Base-by-base conservation (phyloP, 176 grass and related monocot genomes). In the Aegilops tauschii region DNA sequence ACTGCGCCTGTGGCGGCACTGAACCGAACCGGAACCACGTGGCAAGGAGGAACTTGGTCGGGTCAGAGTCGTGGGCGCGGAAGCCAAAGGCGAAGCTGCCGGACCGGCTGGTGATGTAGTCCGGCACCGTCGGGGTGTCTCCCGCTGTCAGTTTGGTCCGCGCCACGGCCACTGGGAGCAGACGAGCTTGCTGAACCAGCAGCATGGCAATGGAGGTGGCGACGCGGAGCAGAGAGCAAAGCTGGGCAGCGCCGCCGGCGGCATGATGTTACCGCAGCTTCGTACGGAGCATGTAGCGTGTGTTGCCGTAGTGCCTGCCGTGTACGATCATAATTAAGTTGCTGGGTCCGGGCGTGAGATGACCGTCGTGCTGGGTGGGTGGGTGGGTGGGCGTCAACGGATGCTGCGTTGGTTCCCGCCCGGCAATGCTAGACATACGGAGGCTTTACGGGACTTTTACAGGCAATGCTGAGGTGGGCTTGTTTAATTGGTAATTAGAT, bases 31-130 rank as follows among this genome's bases (percentile, higher is more conserved):
- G 29, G 14, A 88, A 88, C 86, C 86, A 83, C 1, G 64, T 49
- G 50, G 63, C 86, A 12, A 88, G 80, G 34, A 88, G 8, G 35
- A 78, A 83, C 12, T 76, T 37, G 79, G 68, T 32, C 4, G 86
- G 35, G 73, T 83, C 39, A 28, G 80, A 69, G 20, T 21, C 35
- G 64, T 61, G 64, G 25, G 73, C 64, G 20, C 35, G 73, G 80
- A 88, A 83, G 73, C 80, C 80, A 5, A 88, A 83, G 3, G 35
- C 50, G 73, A 83, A 83, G 63, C 0, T 8, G 73, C 80, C 80
- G 18, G 86, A 88, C 1, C 73, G 63, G 64, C 86, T 88, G 35
- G 63, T 83, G 63, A 88, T 88, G 80, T 49, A 69, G 12, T 6
- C 2, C 1, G 80, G 73, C 8, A 72, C 80, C 47, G 23, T 23